Evolutionary conservation across 139 green algal species (phyloP).

Genomic region (Yamagishiella unicocca): DNA sequence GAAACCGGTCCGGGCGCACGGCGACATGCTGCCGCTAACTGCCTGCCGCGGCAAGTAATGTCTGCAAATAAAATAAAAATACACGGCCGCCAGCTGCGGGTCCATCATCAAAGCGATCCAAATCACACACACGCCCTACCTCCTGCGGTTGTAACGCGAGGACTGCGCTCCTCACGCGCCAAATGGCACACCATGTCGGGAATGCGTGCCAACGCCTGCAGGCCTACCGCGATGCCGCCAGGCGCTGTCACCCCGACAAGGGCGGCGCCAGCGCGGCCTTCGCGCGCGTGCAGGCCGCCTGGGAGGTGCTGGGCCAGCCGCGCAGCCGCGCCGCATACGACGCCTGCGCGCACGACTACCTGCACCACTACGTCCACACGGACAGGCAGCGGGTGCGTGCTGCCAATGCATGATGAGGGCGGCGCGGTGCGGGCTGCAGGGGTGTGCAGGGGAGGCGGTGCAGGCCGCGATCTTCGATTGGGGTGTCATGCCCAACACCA

Average conservation of each 20-base stretch:
- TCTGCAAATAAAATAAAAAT: background rate
- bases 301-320: constrained; percentile 70
- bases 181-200: too few relatives aligned
- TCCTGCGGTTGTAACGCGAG: background rate
- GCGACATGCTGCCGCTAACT: background rate
- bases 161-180: background rate
- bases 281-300: constrained; percentile 55
- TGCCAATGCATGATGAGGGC: too few relatives aligned
- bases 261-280: constrained; percentile 58
- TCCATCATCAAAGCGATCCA: background rate
- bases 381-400: background rate
- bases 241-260: constrained; percentile 67
- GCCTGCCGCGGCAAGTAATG: background rate
- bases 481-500: too few relatives aligned
- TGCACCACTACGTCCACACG: constrained; percentile 66
- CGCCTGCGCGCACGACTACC: constrained; percentile 68
- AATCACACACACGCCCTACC: background rate
- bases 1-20: background rate
- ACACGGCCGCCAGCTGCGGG: background rate
- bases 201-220: constrained; percentile 33
- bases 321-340: constrained; percentile 78
- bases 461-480: too few relatives aligned
- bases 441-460: too few relatives aligned
- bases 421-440: too few relatives aligned
- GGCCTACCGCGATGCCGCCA: constrained; percentile 49